A percentile compares a stretch with the other conserved stretches of the same genome.
Evolutionary conservation across 2,329 filamentous ascomycete species (phyloP).

Genomic region (Xylariaceae sp.): DNA sequence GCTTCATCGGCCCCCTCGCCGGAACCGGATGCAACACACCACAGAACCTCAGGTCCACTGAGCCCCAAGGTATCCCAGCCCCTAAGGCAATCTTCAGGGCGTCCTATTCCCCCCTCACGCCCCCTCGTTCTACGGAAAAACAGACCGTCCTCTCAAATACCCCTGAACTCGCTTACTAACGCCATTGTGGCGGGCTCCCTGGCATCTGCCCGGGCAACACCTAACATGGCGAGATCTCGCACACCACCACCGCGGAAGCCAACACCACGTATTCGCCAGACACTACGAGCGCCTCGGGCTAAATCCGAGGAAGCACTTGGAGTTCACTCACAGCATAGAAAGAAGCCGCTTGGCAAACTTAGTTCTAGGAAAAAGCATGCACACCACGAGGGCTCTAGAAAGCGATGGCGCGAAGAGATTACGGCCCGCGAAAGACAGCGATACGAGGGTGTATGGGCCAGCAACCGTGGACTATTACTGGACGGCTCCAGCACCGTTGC

Average conservation of each 20-base stretch:
- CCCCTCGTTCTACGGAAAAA: constrained; percentile 13
- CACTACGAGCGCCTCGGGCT: constrained; percentile 55
- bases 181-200: constrained; percentile 73
- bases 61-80: constrained; percentile 20
- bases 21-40: constrained; percentile 28
- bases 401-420: constrained; percentile 72
- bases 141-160: constrained; percentile 38
- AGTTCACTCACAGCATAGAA: constrained; percentile 41
- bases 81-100: constrained; percentile 19
- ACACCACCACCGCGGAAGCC: constrained; percentile 42
- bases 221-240: constrained; percentile 39
- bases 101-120: constrained; percentile 11
- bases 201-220: constrained; percentile 55
- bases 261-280: constrained; percentile 58
- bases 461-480: constrained; percentile 62
- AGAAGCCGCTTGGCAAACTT: constrained; percentile 49
- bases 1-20: constrained; percentile 38
- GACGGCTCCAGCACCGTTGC: neutral
- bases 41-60: constrained; percentile 21
- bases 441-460: constrained; percentile 82
- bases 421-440: constrained; percentile 69
- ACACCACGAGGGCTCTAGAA: constrained; percentile 71
- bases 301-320: constrained; percentile 48
- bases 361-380: constrained; percentile 58
- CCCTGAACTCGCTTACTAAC: constrained; percentile 62